Evolutionary conservation across 768 basidiomycete genomes (phyloP).

Genomic region (Plicaturopsis crispa): DNA sequence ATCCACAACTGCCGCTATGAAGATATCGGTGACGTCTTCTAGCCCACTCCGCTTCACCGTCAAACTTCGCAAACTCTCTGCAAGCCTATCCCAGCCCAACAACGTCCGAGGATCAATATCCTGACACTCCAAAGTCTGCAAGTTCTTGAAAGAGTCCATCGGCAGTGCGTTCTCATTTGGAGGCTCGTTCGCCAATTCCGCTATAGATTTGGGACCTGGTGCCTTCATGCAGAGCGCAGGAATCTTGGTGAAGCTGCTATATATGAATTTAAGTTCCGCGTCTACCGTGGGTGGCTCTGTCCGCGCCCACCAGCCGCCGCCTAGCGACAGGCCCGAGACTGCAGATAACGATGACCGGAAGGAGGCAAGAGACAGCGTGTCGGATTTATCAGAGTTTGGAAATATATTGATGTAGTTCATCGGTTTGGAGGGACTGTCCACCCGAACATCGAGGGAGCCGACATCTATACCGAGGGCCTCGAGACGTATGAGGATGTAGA

Average conservation of each 20-base stretch:
- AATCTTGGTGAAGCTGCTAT: slow-evolving; percentile 85
- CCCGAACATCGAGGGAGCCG: slow-evolving; percentile 71
- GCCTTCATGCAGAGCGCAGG: slow-evolving; percentile 67
- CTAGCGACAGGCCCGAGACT: slow-evolving; percentile 70
- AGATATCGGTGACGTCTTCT: slow-evolving; percentile 72
- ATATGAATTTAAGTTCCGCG: slow-evolving; percentile 76
- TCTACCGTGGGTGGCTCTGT: slow-evolving; percentile 54
- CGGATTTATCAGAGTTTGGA: slow-evolving; percentile 51
- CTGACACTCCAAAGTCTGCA: slow-evolving; percentile 65
- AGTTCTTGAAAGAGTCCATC: slow-evolving; percentile 77
- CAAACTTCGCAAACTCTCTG: slow-evolving; percentile 63
- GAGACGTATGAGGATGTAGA: slow-evolving; percentile 82
- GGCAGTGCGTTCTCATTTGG: slow-evolving; percentile 73
- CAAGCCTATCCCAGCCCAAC: slow-evolving; percentile 77
- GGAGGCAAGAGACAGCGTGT: slow-evolving; percentile 67
- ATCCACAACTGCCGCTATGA: slow-evolving; percentile 70
- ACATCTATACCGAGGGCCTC: slow-evolving; percentile 74
- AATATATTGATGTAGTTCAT: slow-evolving; percentile 66
- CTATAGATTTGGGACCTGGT: slow-evolving; percentile 56
- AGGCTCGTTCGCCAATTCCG: slow-evolving; percentile 62
- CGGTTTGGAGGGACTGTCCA: slow-evolving; percentile 68
- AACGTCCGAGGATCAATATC: slow-evolving; percentile 80
- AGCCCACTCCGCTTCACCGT: slow-evolving; percentile 75
- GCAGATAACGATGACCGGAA: slow-evolving; percentile 71
- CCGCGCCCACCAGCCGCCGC: slow-evolving; percentile 65